These are phyloP conservation scores for Ascochyta rabiei DNA, from an alignment of 2,329 filamentous ascomycete genomes.

Conservation along the genomic window DNA sequence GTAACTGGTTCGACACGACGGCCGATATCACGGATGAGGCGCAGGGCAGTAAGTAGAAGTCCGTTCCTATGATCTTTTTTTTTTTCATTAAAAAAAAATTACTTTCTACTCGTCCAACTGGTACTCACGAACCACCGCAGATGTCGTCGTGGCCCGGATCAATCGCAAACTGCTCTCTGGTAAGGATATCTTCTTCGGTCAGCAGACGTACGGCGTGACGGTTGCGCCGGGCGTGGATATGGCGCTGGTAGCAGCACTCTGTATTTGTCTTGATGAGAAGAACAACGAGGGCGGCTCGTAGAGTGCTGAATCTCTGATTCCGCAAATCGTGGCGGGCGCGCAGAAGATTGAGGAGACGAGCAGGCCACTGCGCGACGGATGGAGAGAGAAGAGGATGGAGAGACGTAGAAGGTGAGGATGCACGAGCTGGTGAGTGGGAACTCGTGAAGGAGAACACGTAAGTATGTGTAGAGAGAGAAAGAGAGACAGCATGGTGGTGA, in stretches of 20 bases:
- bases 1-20: slow-evolving; percentile 63
- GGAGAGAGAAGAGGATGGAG: background rate
- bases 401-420: background rate
- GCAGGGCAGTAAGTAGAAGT: slow-evolving; percentile 31
- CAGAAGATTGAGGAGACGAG: background rate
- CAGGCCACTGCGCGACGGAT: background rate
- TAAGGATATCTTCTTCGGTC: slow-evolving; percentile 63
- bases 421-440: too few relatives aligned
- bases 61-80: background rate
- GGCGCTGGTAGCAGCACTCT: slow-evolving; percentile 68
- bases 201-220: slow-evolving; percentile 69
- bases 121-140: slow-evolving; percentile 2
- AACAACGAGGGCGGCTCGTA: slow-evolving; percentile 22
- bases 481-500: too few relatives aligned
- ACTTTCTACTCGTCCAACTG: too few relatives aligned
- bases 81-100: too few relatives aligned
- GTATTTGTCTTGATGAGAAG: slow-evolving; percentile 69
- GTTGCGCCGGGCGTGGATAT: slow-evolving; percentile 71
- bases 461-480: too few relatives aligned
- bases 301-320: background rate
- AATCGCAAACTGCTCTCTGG: slow-evolving; percentile 63
- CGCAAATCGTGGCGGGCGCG: background rate
- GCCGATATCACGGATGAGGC: slow-evolving; percentile 64
- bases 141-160: slow-evolving; percentile 63
- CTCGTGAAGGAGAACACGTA: too few relatives aligned